Base-by-base conservation (phyloP, 305 asterid genomes). In the Fraxinus paxiana region DNA sequence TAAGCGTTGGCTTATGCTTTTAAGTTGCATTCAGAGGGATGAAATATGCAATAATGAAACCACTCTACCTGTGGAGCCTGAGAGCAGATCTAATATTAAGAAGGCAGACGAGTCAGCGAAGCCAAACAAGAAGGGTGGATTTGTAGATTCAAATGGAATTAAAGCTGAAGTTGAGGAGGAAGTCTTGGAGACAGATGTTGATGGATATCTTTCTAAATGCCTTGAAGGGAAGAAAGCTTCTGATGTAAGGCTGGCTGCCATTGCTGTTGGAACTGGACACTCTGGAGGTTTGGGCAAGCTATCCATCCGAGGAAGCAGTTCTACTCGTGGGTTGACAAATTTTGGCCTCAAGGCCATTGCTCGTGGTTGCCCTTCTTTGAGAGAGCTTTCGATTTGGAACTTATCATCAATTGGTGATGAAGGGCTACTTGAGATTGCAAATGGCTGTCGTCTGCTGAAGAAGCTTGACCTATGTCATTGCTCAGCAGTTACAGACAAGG, bases 281-380 rank as follows among this genome's bases (percentile, higher is more conserved):
- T 91, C 91, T 37, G 99, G 99, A 75, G 98, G 98, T 67, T 84
- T 96, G 84, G 99, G 97, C 12, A 94, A 96, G 86, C 97, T 96
- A 77, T 92, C 95, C 12, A 91, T 96, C 80, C 85, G 94, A 56
- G 99, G 98, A 79, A 92, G 88, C 85, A 71, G 78, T 30, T 81
- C 91, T 46, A 87, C 88, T 51, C 81, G 86, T 70, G 89, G 91
- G 37, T 87, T 94, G 88, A 91, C 98, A 1, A 79, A 94, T 78
- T 31, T 80, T 75, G 99, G 99, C 43, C 88, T 96, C n/a, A 94
- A 90, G 86, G 94, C 97, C 6, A 88, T 94, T 65, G 90, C 97
- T n/a, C 89, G 86, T 34, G 92, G 97, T 26, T 94, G 98, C 90
- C 93, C 97, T 82, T 92, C 97, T 80, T 81, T 96, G 78, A 86